Percentiles rank a stretch among this genome's conserved stretches.
phyloP scores from a whole-genome alignment of 2,329 filamentous ascomycete species.

The Chaetoscypha palmicola region DNA sequence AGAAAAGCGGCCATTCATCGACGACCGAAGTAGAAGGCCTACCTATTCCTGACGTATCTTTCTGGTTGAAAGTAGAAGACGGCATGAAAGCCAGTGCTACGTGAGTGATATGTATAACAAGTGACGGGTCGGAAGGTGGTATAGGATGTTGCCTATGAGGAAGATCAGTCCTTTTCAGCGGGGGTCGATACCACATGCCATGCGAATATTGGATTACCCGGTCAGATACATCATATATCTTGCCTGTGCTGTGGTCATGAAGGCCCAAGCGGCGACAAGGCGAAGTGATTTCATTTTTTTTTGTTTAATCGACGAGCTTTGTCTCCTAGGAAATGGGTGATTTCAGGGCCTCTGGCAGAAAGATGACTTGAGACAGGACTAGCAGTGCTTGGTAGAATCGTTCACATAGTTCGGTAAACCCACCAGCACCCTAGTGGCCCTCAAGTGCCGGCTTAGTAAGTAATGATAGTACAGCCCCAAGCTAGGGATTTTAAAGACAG shows the following conservation, averaged over 20 bases:
- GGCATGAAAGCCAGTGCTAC: conserved; percentile 52
- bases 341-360: no score
- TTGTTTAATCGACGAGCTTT: no score
- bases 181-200: neutral
- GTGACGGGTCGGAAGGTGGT: neutral
- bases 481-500: no score
- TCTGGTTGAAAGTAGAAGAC: conserved; percentile 44
- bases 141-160: conserved; percentile 32
- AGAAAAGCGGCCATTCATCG: conserved; percentile 42
- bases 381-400: no score
- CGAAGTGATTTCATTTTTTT: no score
- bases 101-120: conserved; percentile 43
- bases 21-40: conserved; percentile 3
- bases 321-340: no score
- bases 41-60: conserved; percentile 19
- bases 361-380: no score
- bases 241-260: neutral
- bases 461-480: no score
- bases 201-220: neutral
- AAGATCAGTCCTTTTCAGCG: neutral
- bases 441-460: no score
- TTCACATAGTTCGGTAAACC: no score
- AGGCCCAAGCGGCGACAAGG: no score
- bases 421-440: no score
- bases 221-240: conserved; percentile 6